A percentile compares a stretch with the other conserved stretches of the same genome.
phyloP scores from a whole-genome alignment of 2,329 filamentous ascomycete species.

The Colletotrichum tropicale region DNA sequence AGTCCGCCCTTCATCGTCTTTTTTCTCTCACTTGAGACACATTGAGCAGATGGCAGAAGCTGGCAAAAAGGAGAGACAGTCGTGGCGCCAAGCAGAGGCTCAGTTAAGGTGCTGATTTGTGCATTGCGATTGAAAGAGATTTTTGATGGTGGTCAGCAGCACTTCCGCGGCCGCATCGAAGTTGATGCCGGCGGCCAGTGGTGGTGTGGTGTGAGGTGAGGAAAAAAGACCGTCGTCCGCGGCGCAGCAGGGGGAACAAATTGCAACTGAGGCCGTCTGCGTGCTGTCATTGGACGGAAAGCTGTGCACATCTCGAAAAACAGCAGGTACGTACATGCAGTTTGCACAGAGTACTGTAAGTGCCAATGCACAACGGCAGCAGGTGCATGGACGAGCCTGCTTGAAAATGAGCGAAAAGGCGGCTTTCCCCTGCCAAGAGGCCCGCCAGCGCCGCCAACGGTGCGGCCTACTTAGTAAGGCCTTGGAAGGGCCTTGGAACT shows the following conservation, averaged over 20 bases:
- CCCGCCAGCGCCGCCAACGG: conserved; percentile 3
- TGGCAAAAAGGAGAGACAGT: background rate
- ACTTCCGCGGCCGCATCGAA: background rate
- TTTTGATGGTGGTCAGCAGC: background rate
- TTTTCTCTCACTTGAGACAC: background rate
- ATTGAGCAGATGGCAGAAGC: background rate
- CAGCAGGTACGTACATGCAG: background rate
- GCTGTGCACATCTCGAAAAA: background rate
- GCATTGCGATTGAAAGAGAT: background rate
- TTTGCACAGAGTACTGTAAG: background rate
- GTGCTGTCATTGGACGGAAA: background rate
- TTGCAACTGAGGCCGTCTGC: background rate
- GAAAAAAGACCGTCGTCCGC: background rate
- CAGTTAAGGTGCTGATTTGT: conserved; percentile 1
- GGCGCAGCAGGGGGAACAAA: background rate
- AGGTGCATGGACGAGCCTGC: background rate
- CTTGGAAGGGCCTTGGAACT: conserved; percentile 5
- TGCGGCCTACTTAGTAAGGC: no score
- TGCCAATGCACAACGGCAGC: background rate
- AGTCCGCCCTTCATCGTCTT: background rate
- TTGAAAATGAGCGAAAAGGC: background rate
- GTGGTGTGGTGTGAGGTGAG: background rate
- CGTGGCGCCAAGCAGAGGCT: background rate
- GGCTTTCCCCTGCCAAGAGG: conserved; percentile 9
- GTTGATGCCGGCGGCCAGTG: background rate